Evolutionary conservation across 2,329 filamentous ascomycete genomes (phyloP).

Genomic region (Huntiella moniliformis): DNA sequence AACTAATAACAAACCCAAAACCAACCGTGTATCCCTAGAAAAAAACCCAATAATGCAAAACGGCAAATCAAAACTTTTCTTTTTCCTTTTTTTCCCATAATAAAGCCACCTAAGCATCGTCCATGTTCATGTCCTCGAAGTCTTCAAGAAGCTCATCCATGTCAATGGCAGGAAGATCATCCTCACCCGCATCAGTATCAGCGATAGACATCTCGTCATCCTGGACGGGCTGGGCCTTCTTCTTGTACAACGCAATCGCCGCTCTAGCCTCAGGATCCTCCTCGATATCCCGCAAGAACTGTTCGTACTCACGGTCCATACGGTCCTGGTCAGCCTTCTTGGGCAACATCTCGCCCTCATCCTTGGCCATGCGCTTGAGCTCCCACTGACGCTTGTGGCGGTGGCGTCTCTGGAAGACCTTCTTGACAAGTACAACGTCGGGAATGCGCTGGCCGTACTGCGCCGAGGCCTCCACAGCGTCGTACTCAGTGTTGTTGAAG

Average conservation of each 20-base stretch:
- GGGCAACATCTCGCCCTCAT: conserved; percentile 72
- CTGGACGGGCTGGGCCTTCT: conserved; percentile 28
- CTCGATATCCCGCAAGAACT: conserved; percentile 93
- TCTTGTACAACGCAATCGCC: conserved; percentile 74
- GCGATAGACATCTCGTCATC: conserved; percentile 50
- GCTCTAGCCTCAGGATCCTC: conserved; percentile 77
- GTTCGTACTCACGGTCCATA: conserved; percentile 85
- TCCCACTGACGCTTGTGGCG: conserved; percentile 71
- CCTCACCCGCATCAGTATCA: conserved; percentile 36
- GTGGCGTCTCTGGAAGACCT: conserved; percentile 81
- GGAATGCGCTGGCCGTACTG: conserved; percentile 64
- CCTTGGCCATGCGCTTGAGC: conserved; percentile 79
- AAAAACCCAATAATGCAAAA: conserved; percentile 3
- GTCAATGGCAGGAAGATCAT: conserved; percentile 46
- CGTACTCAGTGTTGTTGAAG: conserved; percentile 77
- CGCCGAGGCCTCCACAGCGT: conserved; percentile 61
- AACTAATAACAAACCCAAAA: neutral
- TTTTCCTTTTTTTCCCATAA: neutral
- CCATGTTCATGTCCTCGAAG: conserved; percentile 71
- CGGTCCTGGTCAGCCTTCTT: conserved; percentile 75
- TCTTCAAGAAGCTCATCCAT: conserved; percentile 79
- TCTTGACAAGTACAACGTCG: conserved; percentile 92
- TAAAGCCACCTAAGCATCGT: conserved; percentile 24
- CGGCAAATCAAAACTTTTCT: conserved; percentile 8
- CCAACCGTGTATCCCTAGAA: neutral